Percentiles rank a stretch among this genome's conserved stretches.
Conservation (phyloP, 345 rosid genomes). For the Dipteronia dyeriana region DNA sequence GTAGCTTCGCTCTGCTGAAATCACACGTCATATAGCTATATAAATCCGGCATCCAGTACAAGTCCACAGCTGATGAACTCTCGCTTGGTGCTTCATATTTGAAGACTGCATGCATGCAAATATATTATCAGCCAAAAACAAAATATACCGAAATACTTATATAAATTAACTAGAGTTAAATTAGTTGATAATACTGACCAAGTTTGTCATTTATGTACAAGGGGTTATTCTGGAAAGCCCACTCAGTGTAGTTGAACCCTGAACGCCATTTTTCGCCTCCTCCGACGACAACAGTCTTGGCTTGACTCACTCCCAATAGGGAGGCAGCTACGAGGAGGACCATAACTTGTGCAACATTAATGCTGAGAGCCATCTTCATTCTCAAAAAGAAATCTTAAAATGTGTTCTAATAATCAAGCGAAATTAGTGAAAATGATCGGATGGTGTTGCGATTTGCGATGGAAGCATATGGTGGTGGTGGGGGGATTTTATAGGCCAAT, state of each 20-base stretch:
- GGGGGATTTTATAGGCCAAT: background rate
- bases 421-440: background rate
- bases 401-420: no score
- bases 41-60: conserved; percentile 29
- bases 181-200: conserved; percentile 9
- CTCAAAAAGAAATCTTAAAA: background rate
- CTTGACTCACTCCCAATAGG: conserved; percentile 16
- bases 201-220: conserved; percentile 30
- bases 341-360: background rate
- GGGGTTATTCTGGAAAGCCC: conserved; percentile 32
- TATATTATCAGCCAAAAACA: background rate
- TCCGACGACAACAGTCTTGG: conserved; percentile 28
- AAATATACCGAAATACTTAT: background rate
- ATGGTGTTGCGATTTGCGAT: background rate
- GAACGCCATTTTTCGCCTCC: conserved; percentile 27
- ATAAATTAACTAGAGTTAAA: background rate
- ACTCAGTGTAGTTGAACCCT: conserved; percentile 31
- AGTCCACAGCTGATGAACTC: conserved; percentile 5
- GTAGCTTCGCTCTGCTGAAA: conserved; percentile 21
- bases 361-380: background rate
- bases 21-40: conserved; percentile 25
- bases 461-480: background rate
- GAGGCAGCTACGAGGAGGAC: conserved; percentile 19
- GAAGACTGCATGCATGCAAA: conserved; percentile 27
- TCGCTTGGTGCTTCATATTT: conserved; percentile 24